A percentile compares a stretch with the other conserved stretches of the same genome.
Evolutionary conservation across 306 rosid genomes (phyloP).

Genomic region (Gynostemma pentaphyllum): DNA sequence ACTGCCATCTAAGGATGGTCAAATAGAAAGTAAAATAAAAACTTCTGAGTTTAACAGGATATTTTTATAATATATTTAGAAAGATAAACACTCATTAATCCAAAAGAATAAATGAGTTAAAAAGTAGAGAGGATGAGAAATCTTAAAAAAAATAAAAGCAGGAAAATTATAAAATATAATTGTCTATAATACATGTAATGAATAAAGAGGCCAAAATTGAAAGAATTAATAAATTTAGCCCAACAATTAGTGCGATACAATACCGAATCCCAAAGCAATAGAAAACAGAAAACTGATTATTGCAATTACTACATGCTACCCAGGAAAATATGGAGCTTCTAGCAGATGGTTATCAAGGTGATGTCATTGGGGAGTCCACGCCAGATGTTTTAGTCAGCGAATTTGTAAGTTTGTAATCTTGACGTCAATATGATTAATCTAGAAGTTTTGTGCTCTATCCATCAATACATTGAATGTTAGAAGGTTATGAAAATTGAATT

Average conservation of each 20-base stretch:
- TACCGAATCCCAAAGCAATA: too few relatives aligned
- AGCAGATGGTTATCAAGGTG: slow-evolving; percentile 72
- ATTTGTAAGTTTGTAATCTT: slow-evolving; percentile 42
- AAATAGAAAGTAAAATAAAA: neutral
- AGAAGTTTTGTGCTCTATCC: neutral
- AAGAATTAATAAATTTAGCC: too few relatives aligned
- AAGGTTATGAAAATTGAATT: neutral
- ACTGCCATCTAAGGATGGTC: neutral
- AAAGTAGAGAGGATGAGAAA: too few relatives aligned
- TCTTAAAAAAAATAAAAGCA: too few relatives aligned
- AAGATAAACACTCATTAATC: too few relatives aligned
- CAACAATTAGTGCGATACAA: too few relatives aligned
- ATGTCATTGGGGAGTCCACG: slow-evolving; percentile 84
- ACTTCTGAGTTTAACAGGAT: neutral
- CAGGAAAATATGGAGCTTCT: slow-evolving; percentile 73
- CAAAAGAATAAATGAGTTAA: too few relatives aligned
- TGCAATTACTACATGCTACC: slow-evolving; percentile 13
- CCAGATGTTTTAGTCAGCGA: slow-evolving; percentile 86
- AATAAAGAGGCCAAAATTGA: too few relatives aligned
- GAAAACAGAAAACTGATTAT: too few relatives aligned
- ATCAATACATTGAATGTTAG: neutral
- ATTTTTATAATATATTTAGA: too few relatives aligned
- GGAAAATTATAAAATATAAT: too few relatives aligned
- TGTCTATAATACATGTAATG: too few relatives aligned
- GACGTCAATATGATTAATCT: neutral